Conservation (phyloP, 2,329 filamentous ascomycete species). For the Trichoderma semiorbis region DNA sequence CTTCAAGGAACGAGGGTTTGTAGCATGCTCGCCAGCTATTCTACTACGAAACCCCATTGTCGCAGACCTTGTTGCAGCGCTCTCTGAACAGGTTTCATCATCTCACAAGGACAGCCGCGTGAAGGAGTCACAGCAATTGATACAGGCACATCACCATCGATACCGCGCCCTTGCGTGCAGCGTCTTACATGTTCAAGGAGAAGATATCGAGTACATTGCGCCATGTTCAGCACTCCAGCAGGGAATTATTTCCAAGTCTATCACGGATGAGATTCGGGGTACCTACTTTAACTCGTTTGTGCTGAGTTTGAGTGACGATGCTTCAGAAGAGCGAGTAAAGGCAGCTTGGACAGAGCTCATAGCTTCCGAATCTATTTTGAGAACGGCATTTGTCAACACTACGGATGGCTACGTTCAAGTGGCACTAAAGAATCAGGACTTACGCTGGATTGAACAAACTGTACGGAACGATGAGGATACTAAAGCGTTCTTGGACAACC, state of each 20-base stretch:
- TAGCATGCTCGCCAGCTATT: constrained; percentile 57
- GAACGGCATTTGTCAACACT: constrained; percentile 70
- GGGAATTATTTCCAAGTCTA: constrained; percentile 73
- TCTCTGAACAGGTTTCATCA: constrained; percentile 25
- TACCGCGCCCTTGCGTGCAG: constrained; percentile 52
- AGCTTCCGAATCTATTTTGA: constrained; percentile 58
- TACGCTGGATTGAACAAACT: constrained; percentile 44
- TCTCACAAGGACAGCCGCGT: constrained; percentile 24
- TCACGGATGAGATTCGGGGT: constrained; percentile 49
- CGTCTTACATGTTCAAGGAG: constrained; percentile 46
- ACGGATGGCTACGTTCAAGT: constrained; percentile 74
- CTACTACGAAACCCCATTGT: constrained; percentile 63
- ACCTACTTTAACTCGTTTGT: constrained; percentile 77
- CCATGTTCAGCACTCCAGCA: constrained; percentile 85
- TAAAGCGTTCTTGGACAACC: constrained; percentile 32
- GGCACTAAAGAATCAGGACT: constrained; percentile 45
- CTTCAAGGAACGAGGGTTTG: constrained; percentile 62
- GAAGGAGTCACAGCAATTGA: constrained; percentile 54
- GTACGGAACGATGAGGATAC: constrained; percentile 30
- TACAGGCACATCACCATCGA: constrained; percentile 62
- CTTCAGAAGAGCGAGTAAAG: constrained; percentile 48
- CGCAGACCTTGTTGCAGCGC: constrained; percentile 41
- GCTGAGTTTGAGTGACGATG: constrained; percentile 48
- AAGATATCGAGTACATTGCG: constrained; percentile 66
- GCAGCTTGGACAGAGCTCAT: constrained; percentile 57